Conservation (phyloP, 352 stramenopile genomes). For the Phytophthora constricta region DNA sequence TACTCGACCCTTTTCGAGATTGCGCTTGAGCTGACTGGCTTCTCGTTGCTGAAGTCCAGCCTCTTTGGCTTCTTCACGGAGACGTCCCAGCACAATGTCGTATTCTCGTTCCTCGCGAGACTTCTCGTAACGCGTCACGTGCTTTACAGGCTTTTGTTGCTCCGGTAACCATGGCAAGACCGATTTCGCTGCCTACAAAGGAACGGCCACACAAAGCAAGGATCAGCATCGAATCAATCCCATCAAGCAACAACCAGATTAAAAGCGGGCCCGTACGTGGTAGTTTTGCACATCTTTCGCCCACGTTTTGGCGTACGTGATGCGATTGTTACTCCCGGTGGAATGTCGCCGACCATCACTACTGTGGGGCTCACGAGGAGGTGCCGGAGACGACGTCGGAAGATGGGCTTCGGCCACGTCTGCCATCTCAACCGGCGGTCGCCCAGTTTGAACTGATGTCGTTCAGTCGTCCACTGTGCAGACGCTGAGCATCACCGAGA, state of each 20-base stretch:
- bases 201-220: conserved; percentile 14
- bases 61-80: conserved; percentile 66
- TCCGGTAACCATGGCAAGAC: conserved; percentile 65
- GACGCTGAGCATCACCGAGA: background rate
- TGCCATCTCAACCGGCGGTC: background rate
- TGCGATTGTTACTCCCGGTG: conserved; percentile 19
- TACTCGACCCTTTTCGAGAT: conserved; percentile 54
- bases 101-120: conserved; percentile 75
- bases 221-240: conserved; percentile 7
- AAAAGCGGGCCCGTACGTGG: conserved; percentile 42
- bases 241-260: background rate
- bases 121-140: conserved; percentile 77
- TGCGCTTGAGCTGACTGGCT: conserved; percentile 36
- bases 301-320: conserved; percentile 54
- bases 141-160: conserved; percentile 58
- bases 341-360: background rate
- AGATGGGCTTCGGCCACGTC: conserved; percentile 4
- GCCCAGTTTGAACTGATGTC: background rate
- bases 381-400: conserved; percentile 2
- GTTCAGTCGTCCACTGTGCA: background rate
- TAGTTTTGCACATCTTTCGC: conserved; percentile 67
- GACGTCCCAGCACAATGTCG: conserved; percentile 70
- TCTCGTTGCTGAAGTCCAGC: conserved; percentile 39
- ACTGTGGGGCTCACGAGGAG: background rate
- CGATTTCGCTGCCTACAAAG: conserved; percentile 59